A percentile compares a stretch with the other conserved stretches of the same genome.
phyloP scores from a whole-genome alignment of 306 rosid genomes.

The Senna siamea region DNA sequence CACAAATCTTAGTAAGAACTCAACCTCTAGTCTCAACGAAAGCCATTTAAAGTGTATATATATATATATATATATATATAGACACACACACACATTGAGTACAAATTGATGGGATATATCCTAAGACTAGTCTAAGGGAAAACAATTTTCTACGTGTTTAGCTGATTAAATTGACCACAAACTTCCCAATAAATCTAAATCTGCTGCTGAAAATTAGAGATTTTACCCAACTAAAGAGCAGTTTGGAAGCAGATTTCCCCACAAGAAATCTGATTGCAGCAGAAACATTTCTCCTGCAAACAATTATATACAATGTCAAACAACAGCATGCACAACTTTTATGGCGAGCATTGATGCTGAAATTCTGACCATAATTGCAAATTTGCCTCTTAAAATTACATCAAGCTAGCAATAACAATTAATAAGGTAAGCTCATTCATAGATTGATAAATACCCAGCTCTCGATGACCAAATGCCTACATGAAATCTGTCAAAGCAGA shows the following conservation, averaged over 20 bases:
- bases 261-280: slow-evolving; percentile 54
- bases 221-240: slow-evolving; percentile 89
- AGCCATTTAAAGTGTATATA: slow-evolving; percentile 23
- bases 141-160: slow-evolving; percentile 7
- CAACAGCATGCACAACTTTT: slow-evolving; percentile 14
- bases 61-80: too few relatives aligned
- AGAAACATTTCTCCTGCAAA: slow-evolving; percentile 68
- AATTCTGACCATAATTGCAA: slow-evolving; percentile 14
- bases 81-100: too few relatives aligned
- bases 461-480: slow-evolving; percentile 97
- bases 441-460: slow-evolving; percentile 60
- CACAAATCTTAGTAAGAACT: slow-evolving; percentile 26
- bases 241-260: slow-evolving; percentile 54
- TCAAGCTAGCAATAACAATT: slow-evolving; percentile 30
- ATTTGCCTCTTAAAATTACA: slow-evolving; percentile 29
- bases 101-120: slow-evolving; percentile 15
- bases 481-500: slow-evolving; percentile 82
- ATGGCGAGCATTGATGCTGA: slow-evolving; percentile 12
- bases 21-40: slow-evolving; percentile 13
- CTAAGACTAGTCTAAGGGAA: slow-evolving; percentile 16
- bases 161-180: slow-evolving; percentile 28
- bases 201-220: slow-evolving; percentile 9
- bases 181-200: neutral
- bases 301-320: slow-evolving; percentile 25
- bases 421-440: slow-evolving; percentile 32